Evolutionary conservation across 2,329 filamentous ascomycete genomes (phyloP).

Genomic region (Colletotrichum limetticola): DNA sequence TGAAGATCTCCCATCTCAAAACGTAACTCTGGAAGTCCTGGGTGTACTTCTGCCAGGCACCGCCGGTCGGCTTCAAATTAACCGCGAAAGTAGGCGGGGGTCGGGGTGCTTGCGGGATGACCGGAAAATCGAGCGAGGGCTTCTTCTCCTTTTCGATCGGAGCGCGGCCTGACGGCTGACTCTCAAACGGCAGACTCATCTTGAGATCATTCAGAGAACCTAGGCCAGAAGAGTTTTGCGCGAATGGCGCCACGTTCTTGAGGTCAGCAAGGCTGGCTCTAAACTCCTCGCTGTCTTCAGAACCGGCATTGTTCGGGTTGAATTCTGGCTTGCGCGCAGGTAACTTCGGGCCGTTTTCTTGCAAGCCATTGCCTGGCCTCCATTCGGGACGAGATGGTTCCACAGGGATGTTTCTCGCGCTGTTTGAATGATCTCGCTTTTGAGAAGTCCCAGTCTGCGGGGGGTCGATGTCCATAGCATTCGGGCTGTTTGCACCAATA

Average conservation of each 20-base stretch:
- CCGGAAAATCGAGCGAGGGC: constrained; percentile 56
- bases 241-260: constrained; percentile 66
- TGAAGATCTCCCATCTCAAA: constrained; percentile 52
- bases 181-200: constrained; percentile 67
- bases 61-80: constrained; percentile 53
- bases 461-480: constrained; percentile 74
- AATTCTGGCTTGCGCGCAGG: constrained; percentile 38
- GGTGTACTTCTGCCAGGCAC: constrained; percentile 62
- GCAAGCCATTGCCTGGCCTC: constrained; percentile 59
- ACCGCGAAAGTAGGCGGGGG: constrained; percentile 56
- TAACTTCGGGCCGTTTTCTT: constrained; percentile 28
- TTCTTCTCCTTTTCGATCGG: constrained; percentile 48
- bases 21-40: constrained; percentile 66
- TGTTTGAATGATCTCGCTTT: constrained; percentile 39
- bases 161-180: constrained; percentile 56
- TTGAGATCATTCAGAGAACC: constrained; percentile 66
- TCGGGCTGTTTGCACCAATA: constrained; percentile 56
- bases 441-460: constrained; percentile 46
- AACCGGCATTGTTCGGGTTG: constrained; percentile 55
- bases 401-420: constrained; percentile 64
- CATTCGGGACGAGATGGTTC: constrained; percentile 70
- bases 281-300: constrained; percentile 67
- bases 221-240: constrained; percentile 58
- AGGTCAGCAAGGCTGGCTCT: constrained; percentile 65
- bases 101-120: constrained; percentile 60